phyloP scores from a whole-genome alignment of 306 rosid species.

The Alnus glutinosa region DNA sequence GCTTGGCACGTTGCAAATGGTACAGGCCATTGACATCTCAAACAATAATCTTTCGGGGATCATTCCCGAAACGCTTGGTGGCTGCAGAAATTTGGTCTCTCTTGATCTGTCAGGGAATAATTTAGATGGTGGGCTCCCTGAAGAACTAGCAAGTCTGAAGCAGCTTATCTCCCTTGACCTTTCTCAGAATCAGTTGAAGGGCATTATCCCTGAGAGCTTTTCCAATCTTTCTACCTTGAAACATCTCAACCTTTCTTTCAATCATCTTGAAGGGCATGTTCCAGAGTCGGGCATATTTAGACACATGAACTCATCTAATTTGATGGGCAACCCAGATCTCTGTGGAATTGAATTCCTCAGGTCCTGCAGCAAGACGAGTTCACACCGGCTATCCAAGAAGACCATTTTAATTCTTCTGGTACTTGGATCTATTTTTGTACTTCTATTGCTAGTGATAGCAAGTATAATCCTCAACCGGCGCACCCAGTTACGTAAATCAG shows the following conservation, averaged over 20 bases:
- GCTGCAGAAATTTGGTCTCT: conserved; percentile 63
- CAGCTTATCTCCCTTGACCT: conserved; percentile 67
- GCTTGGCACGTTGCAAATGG: conserved; percentile 71
- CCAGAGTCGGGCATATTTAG: conserved; percentile 64
- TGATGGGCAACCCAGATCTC: conserved; percentile 67
- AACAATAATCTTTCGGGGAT: conserved; percentile 72
- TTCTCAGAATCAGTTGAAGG: conserved; percentile 72
- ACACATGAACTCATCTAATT: conserved; percentile 47
- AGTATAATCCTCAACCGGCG: conserved; percentile 26
- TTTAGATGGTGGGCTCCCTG: conserved; percentile 63
- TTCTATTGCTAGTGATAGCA: conserved; percentile 42
- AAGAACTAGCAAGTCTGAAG: conserved; percentile 47
- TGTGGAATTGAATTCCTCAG: conserved; percentile 59
- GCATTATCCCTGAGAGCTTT: conserved; percentile 55
- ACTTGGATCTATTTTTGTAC: conserved; percentile 47
- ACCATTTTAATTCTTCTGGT: conserved; percentile 33
- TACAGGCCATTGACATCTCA: conserved; percentile 72
- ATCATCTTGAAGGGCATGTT: conserved; percentile 72
- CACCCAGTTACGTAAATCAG: conserved; percentile 15
- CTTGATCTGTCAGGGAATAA: conserved; percentile 78
- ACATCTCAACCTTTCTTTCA: conserved; percentile 74
- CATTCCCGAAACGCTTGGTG: conserved; percentile 57
- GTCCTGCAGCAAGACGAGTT: conserved; percentile 42
- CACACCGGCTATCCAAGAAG: conserved; percentile 54
- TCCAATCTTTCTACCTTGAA: conserved; percentile 53